A percentile compares a stretch with the other conserved stretches of the same genome.
phyloP scores from a whole-genome alignment of 805 yeast species.

The Ogataea degrootiae region DNA sequence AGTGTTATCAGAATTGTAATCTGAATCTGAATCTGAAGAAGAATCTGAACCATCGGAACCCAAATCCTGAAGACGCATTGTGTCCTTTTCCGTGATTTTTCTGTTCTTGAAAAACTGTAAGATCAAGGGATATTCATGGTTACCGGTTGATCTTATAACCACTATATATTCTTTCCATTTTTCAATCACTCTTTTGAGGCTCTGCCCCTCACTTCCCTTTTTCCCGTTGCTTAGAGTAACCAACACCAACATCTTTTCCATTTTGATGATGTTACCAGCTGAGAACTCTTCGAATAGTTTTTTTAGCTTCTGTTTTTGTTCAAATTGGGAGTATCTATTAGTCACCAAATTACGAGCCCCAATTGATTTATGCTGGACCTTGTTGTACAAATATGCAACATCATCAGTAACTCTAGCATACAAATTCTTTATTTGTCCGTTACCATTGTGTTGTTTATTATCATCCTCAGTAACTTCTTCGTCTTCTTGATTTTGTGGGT shows the following conservation, averaged over 20 bases:
- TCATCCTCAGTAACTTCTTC: not conserved
- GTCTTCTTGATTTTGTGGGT: slow-evolving; percentile 2
- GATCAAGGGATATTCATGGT: slow-evolving; percentile 44
- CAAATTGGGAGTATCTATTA: slow-evolving; percentile 13
- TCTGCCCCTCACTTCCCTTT: slow-evolving; percentile 33
- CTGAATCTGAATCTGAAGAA: not conserved
- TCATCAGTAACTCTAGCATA: slow-evolving; percentile 15
- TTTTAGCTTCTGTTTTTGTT: slow-evolving; percentile 19
- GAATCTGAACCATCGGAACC: not conserved
- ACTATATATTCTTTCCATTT: slow-evolving; percentile 79
- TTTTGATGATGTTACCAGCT: slow-evolving; percentile 59
- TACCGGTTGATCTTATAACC: slow-evolving; percentile 62
- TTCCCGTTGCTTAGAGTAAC: slow-evolving; percentile 39
- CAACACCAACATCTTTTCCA: slow-evolving; percentile 63
- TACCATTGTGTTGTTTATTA: not conserved
- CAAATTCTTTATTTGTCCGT: slow-evolving; percentile 9
- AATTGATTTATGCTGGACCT: slow-evolving; percentile 20
- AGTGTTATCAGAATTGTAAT: not conserved
- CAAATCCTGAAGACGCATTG: slow-evolving; percentile 1
- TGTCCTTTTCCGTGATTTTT: slow-evolving; percentile 27
- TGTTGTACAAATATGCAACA: slow-evolving; percentile 15
- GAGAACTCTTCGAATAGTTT: slow-evolving; percentile 31
- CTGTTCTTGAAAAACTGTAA: slow-evolving; percentile 58
- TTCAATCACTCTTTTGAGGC: slow-evolving; percentile 54
- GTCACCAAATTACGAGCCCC: slow-evolving; percentile 18